Conservation (phyloP, 129 eudicot species). For the Lactuca sativa region DNA sequence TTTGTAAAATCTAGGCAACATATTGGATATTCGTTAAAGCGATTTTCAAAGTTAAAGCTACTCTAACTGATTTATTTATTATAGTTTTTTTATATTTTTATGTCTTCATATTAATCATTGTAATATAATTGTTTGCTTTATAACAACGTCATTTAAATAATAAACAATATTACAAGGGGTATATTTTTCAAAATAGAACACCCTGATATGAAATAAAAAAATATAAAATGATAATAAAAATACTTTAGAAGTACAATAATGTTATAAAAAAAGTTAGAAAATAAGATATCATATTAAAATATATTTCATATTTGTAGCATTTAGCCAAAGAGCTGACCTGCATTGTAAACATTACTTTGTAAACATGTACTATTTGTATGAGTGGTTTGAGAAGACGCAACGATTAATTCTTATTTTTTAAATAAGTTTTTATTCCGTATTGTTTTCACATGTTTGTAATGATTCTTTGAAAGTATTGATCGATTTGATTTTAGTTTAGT, state of each 20-base stretch:
- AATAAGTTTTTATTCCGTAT: not conserved
- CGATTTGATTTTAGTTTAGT: too few species aligned
- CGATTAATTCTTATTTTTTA: not conserved
- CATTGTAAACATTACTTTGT: too few species aligned
- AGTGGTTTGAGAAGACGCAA: not conserved
- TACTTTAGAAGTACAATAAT: not conserved
- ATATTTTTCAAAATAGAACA: too few species aligned
- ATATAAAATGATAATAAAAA: too few species aligned
- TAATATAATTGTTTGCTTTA: not conserved
- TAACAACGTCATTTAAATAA: too few species aligned
- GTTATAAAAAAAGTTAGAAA: not conserved
- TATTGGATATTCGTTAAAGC: not conserved
- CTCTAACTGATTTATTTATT: not conserved
- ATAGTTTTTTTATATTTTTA: too few species aligned
- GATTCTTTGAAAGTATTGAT: too few species aligned
- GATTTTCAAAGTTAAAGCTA: not conserved
- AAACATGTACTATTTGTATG: not conserved
- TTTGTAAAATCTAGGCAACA: not conserved
- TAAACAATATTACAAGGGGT: too few species aligned
- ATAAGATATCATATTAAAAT: not conserved
- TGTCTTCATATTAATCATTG: not conserved
- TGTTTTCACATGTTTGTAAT: not conserved
- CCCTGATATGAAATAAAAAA: too few species aligned
- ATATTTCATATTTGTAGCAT: too few species aligned
- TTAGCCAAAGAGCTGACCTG: too few species aligned